Base-by-base conservation (phyloP, 2,329 filamentous ascomycete genomes). In the Fusarium cicatricum region DNA sequence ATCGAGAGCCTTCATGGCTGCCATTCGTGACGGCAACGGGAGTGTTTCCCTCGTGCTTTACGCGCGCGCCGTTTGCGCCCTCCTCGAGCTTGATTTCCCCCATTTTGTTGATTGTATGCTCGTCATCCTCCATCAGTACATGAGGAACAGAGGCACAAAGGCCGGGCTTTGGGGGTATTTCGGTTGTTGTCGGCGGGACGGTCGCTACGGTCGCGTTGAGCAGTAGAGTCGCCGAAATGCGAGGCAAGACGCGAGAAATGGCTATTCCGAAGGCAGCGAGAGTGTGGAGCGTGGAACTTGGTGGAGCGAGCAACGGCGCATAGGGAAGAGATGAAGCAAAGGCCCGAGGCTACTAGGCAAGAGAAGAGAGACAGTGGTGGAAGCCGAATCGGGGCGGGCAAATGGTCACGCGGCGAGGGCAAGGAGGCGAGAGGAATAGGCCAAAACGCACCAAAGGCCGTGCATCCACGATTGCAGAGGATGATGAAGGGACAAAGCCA, bases 41-140 rank as follows among this genome's bases (percentile, higher is more conserved):
- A 56, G 70, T 72, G 61, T 73, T 75, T 50, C 68, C 68, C 62
- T 79, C 78, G 65, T 73, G 76, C 68, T 79, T 79, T 53, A 78
- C 58, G 51, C 63, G 67, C 52, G 68, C 58, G 54, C 74, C 75
- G 59, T 77, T 76, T 45, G 68, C 69, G 51, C 68, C 71, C 32
- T 78, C 75, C 64, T 81, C 78, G 45, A 78, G 72, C 68, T 77
- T 80, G 55, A 80, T 72, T 62, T 74, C 72, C 66, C 78, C 77
- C 72, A 80, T 78, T 67, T 71, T 75, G 67, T 58, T 70, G 46
- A 71, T 71, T 60, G 75, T 72, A 66, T 72, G 66, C 68, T 75
- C 75, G 48, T 77, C 75, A 75, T 77, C 75, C 70, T 76, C 75
- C 75, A 77, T 77, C 46, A 69, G 66, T 60, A 58, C 66, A 69